Evolutionary conservation across 106 monocot species (phyloP).

Genomic region (Iris macrosiphon): DNA sequence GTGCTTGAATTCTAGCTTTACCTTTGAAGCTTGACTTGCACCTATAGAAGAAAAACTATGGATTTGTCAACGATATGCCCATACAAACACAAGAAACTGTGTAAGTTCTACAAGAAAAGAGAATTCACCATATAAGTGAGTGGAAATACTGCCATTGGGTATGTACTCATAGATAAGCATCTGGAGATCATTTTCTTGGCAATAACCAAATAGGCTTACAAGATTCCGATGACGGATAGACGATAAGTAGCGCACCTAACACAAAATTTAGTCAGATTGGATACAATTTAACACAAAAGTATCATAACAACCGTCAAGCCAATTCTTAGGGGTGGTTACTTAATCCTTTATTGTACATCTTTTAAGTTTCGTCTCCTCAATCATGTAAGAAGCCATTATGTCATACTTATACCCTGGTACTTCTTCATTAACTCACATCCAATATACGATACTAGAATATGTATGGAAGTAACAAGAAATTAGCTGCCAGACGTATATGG

Average conservation of each 20-base stretch:
- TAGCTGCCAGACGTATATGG: too few relatives aligned
- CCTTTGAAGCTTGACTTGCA: constrained; percentile 40
- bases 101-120: constrained; percentile 2
- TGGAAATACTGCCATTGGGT: constrained; percentile 80
- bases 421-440: too few relatives aligned
- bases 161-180: constrained; percentile 93
- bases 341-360: too few relatives aligned
- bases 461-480: too few relatives aligned
- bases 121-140: constrained; percentile 77
- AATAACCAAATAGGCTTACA: constrained; percentile 87
- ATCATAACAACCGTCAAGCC: too few relatives aligned
- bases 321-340: too few relatives aligned
- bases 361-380: too few relatives aligned
- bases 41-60: constrained; percentile 29
- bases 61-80: background rate
- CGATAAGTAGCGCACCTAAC: constrained; percentile 64
- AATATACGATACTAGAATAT: too few relatives aligned
- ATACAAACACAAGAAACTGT: background rate
- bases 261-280: background rate
- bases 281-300: too few relatives aligned
- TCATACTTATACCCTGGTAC: too few relatives aligned
- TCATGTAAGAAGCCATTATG: too few relatives aligned
- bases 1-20: constrained; percentile 87
- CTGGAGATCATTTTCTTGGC: constrained; percentile 78
- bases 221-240: constrained; percentile 74